Evolutionary conservation across 495 filamentous ascomycete genomes (phyloP), one percentile per base, ranked within the genome.

Genomic region (Annulohypoxylon nitens): DNA sequence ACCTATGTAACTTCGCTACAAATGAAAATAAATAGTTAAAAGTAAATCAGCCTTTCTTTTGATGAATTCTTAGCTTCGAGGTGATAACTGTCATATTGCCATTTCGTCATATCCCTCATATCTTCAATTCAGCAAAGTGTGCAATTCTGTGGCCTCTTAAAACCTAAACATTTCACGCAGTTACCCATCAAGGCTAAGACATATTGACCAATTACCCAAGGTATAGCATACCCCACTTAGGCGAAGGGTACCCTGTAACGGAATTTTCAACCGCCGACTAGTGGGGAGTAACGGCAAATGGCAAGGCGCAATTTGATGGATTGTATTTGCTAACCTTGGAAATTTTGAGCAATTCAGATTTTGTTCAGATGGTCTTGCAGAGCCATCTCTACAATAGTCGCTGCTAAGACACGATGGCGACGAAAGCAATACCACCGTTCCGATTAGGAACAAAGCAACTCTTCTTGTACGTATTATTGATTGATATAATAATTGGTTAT

Each of bases 401-500:
- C 64, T 47, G 61, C 69, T 33, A 37, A 65, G 59, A 61, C 39
- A 75, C 43, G 63, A 71, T 60, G 64, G 67, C 64, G 51, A 45
- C 73, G 10, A 74, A 70, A 53, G 4, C 8, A 36, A n/a, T 10
- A 57, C 53, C 0, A 41, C 63, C 72, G 23, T 81, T 81, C 63
- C 74, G 67, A 26, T 69, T 85, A 63, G 88, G 88, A 30, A 80
- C 77, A 54, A 93, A 93, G 79, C 86, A 90, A 78, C 78, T 94
- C 65, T 93, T 86, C 76, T 83, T 94, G 92, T 93, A 86, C 45
- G 89, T 82, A 23, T 33, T 64, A 57, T 64, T 37, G 16, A 12
- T 5, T 12, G 26, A 53, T 30, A 10, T 50, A 23, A 18, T 20
- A 25, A 37, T 50, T 1, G 20, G 2, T 51, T 60, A n/a, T 6